A percentile compares a stretch with the other conserved stretches of the same genome.
Evolutionary conservation across 495 filamentous ascomycete species (phyloP).

Genomic region (Neurospora discreta): DNA sequence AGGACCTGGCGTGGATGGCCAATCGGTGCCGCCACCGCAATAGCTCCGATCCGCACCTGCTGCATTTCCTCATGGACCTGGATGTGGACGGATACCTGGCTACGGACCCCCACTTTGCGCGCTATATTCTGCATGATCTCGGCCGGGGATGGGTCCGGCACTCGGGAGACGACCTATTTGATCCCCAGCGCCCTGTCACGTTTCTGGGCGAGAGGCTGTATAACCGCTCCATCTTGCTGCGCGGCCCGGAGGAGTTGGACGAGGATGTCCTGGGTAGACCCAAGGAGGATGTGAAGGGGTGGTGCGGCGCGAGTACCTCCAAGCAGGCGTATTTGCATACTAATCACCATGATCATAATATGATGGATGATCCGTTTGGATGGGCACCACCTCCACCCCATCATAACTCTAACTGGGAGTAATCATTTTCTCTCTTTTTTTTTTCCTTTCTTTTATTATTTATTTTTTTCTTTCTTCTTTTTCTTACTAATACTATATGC

Average conservation of each 20-base stretch:
- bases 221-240: neutral
- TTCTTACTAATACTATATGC: neutral
- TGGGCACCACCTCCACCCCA: no score
- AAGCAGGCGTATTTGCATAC: no score
- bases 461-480: neutral
- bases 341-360: no score
- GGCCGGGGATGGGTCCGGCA: no score
- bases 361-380: neutral
- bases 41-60: no score
- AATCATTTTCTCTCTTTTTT: no score
- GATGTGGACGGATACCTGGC: slow-evolving; percentile 4
- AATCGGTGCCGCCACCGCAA: neutral
- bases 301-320: neutral
- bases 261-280: neutral
- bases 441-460: neutral
- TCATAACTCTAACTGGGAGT: no score
- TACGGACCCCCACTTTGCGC: neutral
- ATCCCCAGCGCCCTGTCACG: neutral
- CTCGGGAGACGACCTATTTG: neutral
- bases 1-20: neutral
- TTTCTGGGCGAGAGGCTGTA: neutral
- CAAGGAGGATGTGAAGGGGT: neutral
- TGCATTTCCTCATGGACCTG: slow-evolving; percentile 10
- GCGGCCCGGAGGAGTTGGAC: neutral
- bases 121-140: neutral